Conservation (phyloP, 148 eudicot species). For the Silene latifolia region DNA sequence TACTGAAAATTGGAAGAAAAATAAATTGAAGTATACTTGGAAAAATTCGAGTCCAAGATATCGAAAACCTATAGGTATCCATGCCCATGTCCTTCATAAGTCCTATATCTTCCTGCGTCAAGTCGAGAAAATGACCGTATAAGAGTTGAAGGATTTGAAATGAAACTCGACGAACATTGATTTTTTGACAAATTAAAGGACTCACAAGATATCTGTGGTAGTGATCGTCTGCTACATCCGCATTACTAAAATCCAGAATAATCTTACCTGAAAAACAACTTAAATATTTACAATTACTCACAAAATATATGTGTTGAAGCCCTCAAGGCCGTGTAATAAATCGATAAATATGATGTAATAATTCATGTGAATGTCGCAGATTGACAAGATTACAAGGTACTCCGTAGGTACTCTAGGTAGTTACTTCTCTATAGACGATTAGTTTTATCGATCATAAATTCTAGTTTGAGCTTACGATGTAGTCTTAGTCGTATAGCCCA, state of each 20-base stretch:
- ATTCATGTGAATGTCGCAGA: too few species aligned
- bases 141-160: not conserved
- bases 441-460: too few species aligned
- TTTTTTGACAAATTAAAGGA: too few species aligned
- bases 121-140: not conserved
- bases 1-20: not conserved
- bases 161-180: not conserved
- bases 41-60: constrained; percentile 86
- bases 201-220: constrained; percentile 67
- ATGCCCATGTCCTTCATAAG: constrained; percentile 94
- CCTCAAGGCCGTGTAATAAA: too few species aligned
- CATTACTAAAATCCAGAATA: constrained; percentile 72
- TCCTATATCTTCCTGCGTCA: constrained; percentile 55
- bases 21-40: constrained; percentile 46
- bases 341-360: too few species aligned
- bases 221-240: constrained; percentile 72
- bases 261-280: constrained; percentile 48
- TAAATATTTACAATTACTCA: not conserved
- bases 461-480: too few species aligned
- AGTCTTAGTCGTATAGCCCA: too few species aligned
- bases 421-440: too few species aligned
- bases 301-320: too few species aligned
- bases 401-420: too few species aligned
- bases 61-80: constrained; percentile 86
- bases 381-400: too few species aligned